These are phyloP conservation scores for Cymbidium sinense DNA, from an alignment of 106 monocot species.

Conservation along the genomic window DNA sequence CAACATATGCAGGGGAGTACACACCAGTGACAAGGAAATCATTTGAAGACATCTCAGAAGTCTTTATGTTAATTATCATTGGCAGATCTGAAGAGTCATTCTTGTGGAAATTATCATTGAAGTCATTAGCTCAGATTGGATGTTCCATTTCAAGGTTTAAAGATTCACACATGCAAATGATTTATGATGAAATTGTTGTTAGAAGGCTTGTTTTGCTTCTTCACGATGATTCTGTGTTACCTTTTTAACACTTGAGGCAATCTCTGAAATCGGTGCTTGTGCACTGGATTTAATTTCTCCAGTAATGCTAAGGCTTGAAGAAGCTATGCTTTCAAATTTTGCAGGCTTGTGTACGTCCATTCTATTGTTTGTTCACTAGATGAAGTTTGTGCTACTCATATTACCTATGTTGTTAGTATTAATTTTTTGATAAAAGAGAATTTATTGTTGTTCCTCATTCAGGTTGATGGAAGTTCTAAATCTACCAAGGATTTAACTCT, in stretches of 20 bases:
- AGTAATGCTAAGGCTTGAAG: conserved; percentile 52
- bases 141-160: conserved; percentile 31
- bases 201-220: conserved; percentile 45
- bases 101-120: conserved; percentile 63
- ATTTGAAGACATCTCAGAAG: conserved; percentile 48
- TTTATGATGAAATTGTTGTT: conserved; percentile 49
- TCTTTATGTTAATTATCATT: conserved; percentile 43
- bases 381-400: not conserved
- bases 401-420: not conserved
- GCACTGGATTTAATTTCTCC: conserved; percentile 35
- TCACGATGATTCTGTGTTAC: conserved; percentile 29
- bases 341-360: conserved; percentile 41
- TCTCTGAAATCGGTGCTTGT: conserved; percentile 47
- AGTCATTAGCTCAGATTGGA: conserved; percentile 63
- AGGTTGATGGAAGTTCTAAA: conserved; percentile 39
- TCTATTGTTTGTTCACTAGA: not conserved
- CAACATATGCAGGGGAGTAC: conserved; percentile 53
- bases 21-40: conserved; percentile 33
- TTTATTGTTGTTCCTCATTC: conserved; percentile 9
- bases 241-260: conserved; percentile 60
- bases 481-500: conserved; percentile 35
- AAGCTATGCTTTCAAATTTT: conserved; percentile 47
- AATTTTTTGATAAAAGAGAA: not conserved
- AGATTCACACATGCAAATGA: conserved; percentile 30
- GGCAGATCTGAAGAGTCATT: conserved; percentile 20